Conservation (phyloP, 768 basidiomycete genomes). For the Naganishia vaughanmartiniae region DNA sequence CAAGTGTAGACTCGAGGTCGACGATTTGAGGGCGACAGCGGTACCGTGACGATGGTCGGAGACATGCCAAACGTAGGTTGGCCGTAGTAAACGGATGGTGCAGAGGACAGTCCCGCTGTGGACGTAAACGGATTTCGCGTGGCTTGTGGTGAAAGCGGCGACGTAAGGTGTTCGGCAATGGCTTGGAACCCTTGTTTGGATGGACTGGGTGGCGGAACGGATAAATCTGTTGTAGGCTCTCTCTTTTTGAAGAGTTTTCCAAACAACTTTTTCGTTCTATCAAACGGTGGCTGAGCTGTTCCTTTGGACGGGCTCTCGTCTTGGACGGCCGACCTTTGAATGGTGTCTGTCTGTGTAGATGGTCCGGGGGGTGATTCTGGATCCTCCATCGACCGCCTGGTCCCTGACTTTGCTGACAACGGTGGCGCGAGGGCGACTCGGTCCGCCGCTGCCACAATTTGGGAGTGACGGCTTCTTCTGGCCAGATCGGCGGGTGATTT, state of each 20-base stretch:
- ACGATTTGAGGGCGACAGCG: conserved; percentile 25
- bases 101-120: neutral
- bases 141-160: conserved; percentile 19
- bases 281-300: conserved; percentile 8
- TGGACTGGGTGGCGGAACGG: conserved; percentile 18
- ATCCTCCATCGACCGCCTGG: neutral
- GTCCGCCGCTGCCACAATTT: neutral
- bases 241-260: conserved; percentile 51
- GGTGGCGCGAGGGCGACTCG: neutral
- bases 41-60: conserved; percentile 34
- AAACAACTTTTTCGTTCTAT: conserved; percentile 43
- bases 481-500: conserved; percentile 6
- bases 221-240: neutral
- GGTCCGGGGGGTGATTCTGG: neutral
- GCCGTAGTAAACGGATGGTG: conserved; percentile 24
- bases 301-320: neutral
- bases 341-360: neutral
- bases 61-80: conserved; percentile 47
- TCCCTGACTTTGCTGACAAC: neutral
- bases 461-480: conserved; percentile 10
- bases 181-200: conserved; percentile 16
- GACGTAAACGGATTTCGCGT: conserved; percentile 12
- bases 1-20: conserved; percentile 48
- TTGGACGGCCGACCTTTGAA: neutral
- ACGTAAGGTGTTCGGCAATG: conserved; percentile 14